Evolutionary conservation across 2,329 filamentous ascomycete species (phyloP), one percentile per base, ranked within the genome.

Genomic region (Pseudogymnoascus sp.): DNA sequence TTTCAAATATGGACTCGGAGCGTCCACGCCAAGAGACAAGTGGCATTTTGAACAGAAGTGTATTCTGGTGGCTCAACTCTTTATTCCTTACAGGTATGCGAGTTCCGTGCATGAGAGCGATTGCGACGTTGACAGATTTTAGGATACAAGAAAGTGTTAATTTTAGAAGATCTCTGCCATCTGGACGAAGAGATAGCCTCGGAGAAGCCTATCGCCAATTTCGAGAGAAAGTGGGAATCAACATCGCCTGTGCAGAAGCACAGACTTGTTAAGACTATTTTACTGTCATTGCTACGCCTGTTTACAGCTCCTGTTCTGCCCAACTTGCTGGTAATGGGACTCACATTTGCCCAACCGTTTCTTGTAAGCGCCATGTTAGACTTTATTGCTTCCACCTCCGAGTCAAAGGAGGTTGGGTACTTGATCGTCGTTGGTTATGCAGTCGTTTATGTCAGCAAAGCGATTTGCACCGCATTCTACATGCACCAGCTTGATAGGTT

Each of bases 401-500:
- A 54, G 28, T 54, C 28, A n/a, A 54, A 54, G n/a, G 47, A 54
- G 16, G 47, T 54, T 34, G 47, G 47, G 18, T 54, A 54, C 47
- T 3, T 54, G 18, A 54, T 54, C 14, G 28, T 54, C 16, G 47
- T 34, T 32, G 47, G 47, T 20, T 54, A 54, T 32, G 47, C 28
- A 32, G 28, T 54, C 16, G 47, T 54, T 11, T 54, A 54, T 54
- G 14, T 54, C 16, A 54, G 47, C 25, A 54, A 54, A 54, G 47
- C 47, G 18, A 54, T 54, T 20, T 54, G 47, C 28, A 54, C 47
- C 18, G 28, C 47, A 20, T 54, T 54, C n/a, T 32, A 54, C 28
- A 32, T 54, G 47, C 28, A 54, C 16, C 47, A 54, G 47, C 47
- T 54, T 9, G 65, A 69, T 34, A 59, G 68, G 32, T 62, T 66